phyloP scores from a whole-genome alignment of 1,284 basidiomycete genomes.

The Ceratobasidium sp. region DNA sequence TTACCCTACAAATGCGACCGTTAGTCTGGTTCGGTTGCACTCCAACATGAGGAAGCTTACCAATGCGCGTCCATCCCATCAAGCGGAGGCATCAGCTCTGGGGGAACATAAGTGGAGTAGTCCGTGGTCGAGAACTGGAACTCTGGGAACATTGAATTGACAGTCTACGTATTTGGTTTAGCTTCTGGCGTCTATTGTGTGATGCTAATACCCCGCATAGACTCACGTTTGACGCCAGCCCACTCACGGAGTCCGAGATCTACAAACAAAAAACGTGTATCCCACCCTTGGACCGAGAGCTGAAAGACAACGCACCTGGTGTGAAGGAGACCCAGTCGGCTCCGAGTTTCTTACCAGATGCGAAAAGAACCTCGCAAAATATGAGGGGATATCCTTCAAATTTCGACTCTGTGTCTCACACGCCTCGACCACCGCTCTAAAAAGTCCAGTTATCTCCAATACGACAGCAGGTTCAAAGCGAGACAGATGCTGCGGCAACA shows the following conservation, averaged over 20 bases:
- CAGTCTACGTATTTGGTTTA: background rate
- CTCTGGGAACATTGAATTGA: constrained; percentile 38
- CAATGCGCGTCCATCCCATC: constrained; percentile 45
- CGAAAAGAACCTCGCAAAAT: constrained; percentile 40
- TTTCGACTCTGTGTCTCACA: constrained; percentile 24
- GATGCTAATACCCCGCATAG: background rate
- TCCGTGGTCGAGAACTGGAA: constrained; percentile 32
- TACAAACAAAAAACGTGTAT: background rate
- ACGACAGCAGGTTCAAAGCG: constrained; percentile 14
- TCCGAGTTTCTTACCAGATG: constrained; percentile 36
- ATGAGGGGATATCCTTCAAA: constrained; percentile 34
- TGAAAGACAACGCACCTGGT: background rate
- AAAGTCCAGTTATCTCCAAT: constrained; percentile 8
- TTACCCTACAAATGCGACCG: constrained; percentile 10
- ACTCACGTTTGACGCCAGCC: background rate
- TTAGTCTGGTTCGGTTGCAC: background rate
- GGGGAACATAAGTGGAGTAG: constrained; percentile 32
- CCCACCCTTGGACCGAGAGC: background rate
- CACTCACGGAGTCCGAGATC: background rate
- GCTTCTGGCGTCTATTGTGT: background rate
- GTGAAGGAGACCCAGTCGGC: constrained; percentile 12
- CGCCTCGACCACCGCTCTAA: constrained; percentile 22
- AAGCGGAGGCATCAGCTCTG: constrained; percentile 40
- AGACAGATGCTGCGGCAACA: constrained; percentile 15
- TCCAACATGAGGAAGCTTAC: background rate